Evolutionary conservation across 108 stramenopile genomes (phyloP), one percentile per base, ranked within the genome.

Genomic region (Aurantiochytrium sp.): DNA sequence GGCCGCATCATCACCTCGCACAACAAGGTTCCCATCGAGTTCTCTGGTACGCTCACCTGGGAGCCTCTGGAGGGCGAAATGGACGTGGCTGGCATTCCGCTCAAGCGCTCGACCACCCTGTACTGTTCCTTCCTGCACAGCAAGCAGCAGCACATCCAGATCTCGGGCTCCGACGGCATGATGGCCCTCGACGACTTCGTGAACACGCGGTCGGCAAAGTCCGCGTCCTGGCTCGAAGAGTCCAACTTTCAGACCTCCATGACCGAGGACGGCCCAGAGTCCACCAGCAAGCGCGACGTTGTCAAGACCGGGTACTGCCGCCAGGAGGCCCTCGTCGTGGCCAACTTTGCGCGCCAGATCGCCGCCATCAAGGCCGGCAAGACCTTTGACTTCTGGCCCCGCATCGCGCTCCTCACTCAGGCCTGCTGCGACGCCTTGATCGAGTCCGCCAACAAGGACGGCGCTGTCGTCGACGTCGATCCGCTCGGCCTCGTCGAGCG

Each of bases 111-210:
- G 17, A 36, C 34, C 30, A 81, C 69, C 27, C 55, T 88, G 17
- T 32, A 81, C 37, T 88, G 87, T 69, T 21, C 24, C 37, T 88
- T 88, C 73, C 52, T 27, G 15, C 69, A 81, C 30, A 15, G 10
- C 34, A 24, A 27, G n/a, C 31, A 41, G 53, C 73, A 88, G 73
- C 39, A 22, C 32, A 32, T 50, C 21, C 37, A 55, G 27, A 45
- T 81, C 4, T 6, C 27, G 1, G 31, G 45, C 3, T 1, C 15
- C 0, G n/a, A 5, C 52, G 73, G 73, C 21, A 12, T 36, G 31
- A 4, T 85, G 22, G 37, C 21, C n/a, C 3, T 73, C 21, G 87
- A 88, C 4, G 73, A 88, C 52, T 88, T 88, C 36, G 87, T 88
- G 17, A 85, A 68, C 53, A 1, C 87, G 8, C 39, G 42, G 6